These are phyloP conservation scores for Lachancea meyersii DNA, from an alignment of 805 yeast species.

Conservation along the genomic window DNA sequence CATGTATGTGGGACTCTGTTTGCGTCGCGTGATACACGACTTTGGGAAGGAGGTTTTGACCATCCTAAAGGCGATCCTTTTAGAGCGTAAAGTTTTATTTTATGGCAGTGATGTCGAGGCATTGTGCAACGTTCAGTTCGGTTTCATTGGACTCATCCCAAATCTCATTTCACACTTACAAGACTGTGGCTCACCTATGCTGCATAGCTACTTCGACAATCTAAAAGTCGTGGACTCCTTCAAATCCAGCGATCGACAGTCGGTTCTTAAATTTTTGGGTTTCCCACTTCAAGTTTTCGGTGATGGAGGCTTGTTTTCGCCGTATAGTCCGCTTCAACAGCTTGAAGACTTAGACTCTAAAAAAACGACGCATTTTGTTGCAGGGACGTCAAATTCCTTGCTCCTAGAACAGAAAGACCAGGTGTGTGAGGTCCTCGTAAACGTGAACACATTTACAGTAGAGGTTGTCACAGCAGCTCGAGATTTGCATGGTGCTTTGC, in stretches of 20 bases:
- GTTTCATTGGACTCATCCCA: conserved; percentile 78
- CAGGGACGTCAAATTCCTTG: conserved; percentile 85
- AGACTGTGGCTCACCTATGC: conserved; percentile 73
- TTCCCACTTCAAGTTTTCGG: conserved; percentile 83
- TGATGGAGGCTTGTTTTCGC: conserved; percentile 81
- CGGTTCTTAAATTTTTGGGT: conserved; percentile 75
- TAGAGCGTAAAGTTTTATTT: conserved; percentile 69
- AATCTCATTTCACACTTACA: conserved; percentile 64
- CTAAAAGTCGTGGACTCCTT: conserved; percentile 59
- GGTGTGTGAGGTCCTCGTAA: conserved; percentile 64
- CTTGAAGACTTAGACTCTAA: conserved; percentile 59
- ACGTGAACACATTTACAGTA: conserved; percentile 48
- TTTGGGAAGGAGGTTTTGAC: conserved; percentile 56
- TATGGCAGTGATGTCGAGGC: conserved; percentile 76
- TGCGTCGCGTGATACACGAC: conserved; percentile 55
- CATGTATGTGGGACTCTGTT: conserved; percentile 64
- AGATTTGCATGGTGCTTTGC: conserved; percentile 39
- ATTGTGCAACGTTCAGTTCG: conserved; percentile 76
- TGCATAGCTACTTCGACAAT: conserved; percentile 47
- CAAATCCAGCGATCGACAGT: conserved; percentile 69
- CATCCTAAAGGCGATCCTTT: conserved; percentile 66
- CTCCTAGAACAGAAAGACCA: conserved; percentile 57
- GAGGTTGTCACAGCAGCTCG: conserved; percentile 42
- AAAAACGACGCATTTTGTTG: conserved; percentile 56
- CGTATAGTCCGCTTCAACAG: conserved; percentile 92